A percentile compares a stretch with the other conserved stretches of the same genome.
Evolutionary conservation across 306 rosid genomes (phyloP).

Genomic region (Cucumis melo): DNA sequence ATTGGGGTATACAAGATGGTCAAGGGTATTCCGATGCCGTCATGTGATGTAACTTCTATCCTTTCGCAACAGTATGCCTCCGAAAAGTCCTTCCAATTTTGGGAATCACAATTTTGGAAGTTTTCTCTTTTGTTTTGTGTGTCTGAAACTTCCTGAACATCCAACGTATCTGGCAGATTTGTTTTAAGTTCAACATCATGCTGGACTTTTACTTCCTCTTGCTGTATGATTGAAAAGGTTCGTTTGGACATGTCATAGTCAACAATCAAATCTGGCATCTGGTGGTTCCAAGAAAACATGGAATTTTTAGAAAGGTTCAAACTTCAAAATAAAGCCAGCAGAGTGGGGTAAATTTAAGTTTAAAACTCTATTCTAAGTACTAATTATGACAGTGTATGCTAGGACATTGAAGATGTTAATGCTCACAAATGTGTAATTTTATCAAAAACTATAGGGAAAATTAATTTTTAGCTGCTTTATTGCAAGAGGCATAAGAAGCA

Average conservation of each 20-base stretch:
- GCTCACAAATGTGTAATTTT: not conserved
- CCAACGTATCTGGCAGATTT: conserved; percentile 7
- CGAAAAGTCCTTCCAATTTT: conserved; percentile 57
- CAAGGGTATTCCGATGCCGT: conserved; percentile 56
- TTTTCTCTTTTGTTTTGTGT: conserved; percentile 12
- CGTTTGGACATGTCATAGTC: conserved; percentile 73
- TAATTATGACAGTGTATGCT: not conserved
- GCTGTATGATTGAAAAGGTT: conserved; percentile 53
- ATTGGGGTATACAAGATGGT: conserved; percentile 59
- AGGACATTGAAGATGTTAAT: not conserved
- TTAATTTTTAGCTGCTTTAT: not conserved
- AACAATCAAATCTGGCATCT: conserved; percentile 88
- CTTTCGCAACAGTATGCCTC: conserved; percentile 45
- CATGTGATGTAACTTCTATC: conserved; percentile 60
- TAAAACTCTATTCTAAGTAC: not conserved
- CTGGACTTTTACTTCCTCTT: conserved; percentile 53
- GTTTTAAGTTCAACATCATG: conserved; percentile 15
- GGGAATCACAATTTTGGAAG: conserved; percentile 19
- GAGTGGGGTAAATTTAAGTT: not conserved
- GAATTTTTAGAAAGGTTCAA: not conserved
- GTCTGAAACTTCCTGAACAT: conserved; percentile 14
- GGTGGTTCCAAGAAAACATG: conserved; percentile 11
- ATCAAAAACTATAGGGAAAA: not conserved
- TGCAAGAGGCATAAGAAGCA: not conserved
- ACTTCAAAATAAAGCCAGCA: not conserved